Evolutionary conservation across 495 filamentous ascomycete genomes (phyloP).

Genomic region (Penicillium parvum): DNA sequence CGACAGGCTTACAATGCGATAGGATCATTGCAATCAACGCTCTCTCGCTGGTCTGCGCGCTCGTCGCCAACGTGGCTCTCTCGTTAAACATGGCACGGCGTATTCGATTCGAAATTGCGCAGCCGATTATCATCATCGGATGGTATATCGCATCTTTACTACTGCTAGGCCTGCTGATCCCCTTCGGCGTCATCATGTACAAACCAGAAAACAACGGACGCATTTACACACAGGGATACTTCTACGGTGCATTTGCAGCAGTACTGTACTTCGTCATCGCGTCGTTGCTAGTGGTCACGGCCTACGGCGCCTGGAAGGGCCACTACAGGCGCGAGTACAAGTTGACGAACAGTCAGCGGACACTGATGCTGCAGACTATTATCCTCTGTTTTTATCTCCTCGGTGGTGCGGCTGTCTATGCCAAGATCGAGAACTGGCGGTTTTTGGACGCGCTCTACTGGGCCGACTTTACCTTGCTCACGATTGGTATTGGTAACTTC

Average conservation of each 20-base stretch:
- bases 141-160: conserved; percentile 65
- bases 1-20: neutral
- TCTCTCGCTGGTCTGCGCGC: conserved; percentile 63
- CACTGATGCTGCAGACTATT: conserved; percentile 86
- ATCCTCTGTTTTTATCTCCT: conserved; percentile 71
- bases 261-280: conserved; percentile 72
- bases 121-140: conserved; percentile 62
- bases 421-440: conserved; percentile 68
- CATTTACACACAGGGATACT: conserved; percentile 62
- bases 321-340: conserved; percentile 68
- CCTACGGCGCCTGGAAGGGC: conserved; percentile 56
- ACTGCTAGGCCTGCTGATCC: conserved; percentile 57
- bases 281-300: conserved; percentile 64
- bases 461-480: conserved; percentile 80
- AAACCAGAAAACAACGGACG: conserved; percentile 10
- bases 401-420: conserved; percentile 67
- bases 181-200: conserved; percentile 27
- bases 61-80: conserved; percentile 67
- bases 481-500: conserved; percentile 74
- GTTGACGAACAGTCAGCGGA: conserved; percentile 69
- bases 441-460: conserved; percentile 80
- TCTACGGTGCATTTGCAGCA: conserved; percentile 75
- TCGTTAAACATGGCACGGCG: conserved; percentile 70
- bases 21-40: conserved; percentile 71
- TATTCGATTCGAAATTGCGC: conserved; percentile 50